Evolutionary conservation across 2,329 filamentous ascomycete species (phyloP).

Genomic region (Ophiocordyceps robertsii): DNA sequence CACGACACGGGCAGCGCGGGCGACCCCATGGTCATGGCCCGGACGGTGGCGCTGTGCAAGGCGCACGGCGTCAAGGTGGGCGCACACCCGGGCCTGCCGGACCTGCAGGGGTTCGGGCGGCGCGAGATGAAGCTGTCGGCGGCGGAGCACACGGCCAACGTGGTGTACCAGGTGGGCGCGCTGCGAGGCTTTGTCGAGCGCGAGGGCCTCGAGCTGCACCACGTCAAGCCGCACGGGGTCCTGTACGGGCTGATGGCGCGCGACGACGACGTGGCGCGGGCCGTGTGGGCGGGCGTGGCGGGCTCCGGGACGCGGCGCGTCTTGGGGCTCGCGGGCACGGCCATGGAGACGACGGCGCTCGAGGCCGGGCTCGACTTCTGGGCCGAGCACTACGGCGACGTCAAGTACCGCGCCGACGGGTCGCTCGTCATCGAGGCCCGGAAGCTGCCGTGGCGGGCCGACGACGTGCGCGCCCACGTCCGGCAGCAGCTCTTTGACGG

Average conservation of each 20-base stretch:
- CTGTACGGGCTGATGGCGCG: constrained; percentile 16
- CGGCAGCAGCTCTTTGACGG: constrained; percentile 1
- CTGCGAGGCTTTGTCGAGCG: constrained; percentile 5
- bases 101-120: constrained; percentile 8
- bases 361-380: constrained; percentile 12
- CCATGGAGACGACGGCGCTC: constrained; percentile 10
- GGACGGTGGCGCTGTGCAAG: constrained; percentile 7
- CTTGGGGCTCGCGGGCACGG: constrained; percentile 13
- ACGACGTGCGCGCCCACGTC: constrained; percentile 1
- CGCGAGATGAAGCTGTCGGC: constrained; percentile 7
- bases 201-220: constrained; percentile 7
- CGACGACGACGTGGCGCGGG: constrained; percentile 10
- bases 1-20: constrained; percentile 3
- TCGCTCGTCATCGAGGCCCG: constrained; percentile 28
- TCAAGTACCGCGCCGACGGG: constrained; percentile 13
- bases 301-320: constrained; percentile 10
- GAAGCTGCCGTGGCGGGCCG: constrained; percentile 19
- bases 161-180: constrained; percentile 7
- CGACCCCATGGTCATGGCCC: constrained; percentile 7
- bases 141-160: constrained; percentile 7
- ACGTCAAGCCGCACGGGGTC: constrained; percentile 11
- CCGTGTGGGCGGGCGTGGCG: constrained; percentile 11
- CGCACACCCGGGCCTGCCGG: constrained; percentile 7
- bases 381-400: constrained; percentile 14
- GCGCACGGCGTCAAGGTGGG: constrained; percentile 6